phyloP scores from a whole-genome alignment of 805 yeast species.

The Metschnikowia cerradonensis region DNA sequence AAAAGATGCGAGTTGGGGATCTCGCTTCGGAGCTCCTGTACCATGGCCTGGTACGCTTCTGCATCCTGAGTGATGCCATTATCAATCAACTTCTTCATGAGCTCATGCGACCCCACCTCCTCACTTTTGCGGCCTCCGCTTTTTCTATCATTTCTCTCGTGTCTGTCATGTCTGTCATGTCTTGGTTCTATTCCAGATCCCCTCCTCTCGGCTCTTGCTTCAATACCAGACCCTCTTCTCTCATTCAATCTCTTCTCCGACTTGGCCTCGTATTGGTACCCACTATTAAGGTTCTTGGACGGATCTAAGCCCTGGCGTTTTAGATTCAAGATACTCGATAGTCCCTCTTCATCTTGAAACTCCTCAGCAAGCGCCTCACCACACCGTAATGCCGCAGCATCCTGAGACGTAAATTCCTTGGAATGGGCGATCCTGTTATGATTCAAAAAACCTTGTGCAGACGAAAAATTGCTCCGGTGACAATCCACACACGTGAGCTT shows the following conservation, averaged over 20 bases:
- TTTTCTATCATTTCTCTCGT: not conserved
- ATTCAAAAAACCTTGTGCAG: slow-evolving; percentile 77
- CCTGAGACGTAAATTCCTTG: slow-evolving; percentile 68
- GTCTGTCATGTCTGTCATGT: too few relatives aligned
- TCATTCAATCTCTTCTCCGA: not conserved
- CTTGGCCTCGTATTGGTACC: slow-evolving; percentile 26
- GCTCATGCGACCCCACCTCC: slow-evolving; percentile 16
- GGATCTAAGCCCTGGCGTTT: slow-evolving; percentile 38
- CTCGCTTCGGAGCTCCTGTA: slow-evolving; percentile 30
- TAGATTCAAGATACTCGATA: slow-evolving; percentile 33
- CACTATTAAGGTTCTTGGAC: slow-evolving; percentile 37
- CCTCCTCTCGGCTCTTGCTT: not conserved
- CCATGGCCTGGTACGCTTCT: slow-evolving; percentile 26
- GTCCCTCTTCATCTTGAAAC: slow-evolving; percentile 56
- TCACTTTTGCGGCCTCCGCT: not conserved
- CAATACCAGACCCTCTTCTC: not conserved
- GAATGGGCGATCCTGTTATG: slow-evolving; percentile 73
- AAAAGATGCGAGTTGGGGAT: slow-evolving; percentile 35
- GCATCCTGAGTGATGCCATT: slow-evolving; percentile 31
- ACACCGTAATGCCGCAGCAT: slow-evolving; percentile 66
- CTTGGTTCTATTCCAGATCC: not conserved
- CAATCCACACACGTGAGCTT: slow-evolving; percentile 67
- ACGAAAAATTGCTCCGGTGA: slow-evolving; percentile 62
- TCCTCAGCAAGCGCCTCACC: slow-evolving; percentile 51
- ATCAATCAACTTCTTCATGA: slow-evolving; percentile 35